phyloP scores from a whole-genome alignment of 768 basidiomycete genomes.

The Mycena epipterygia region DNA sequence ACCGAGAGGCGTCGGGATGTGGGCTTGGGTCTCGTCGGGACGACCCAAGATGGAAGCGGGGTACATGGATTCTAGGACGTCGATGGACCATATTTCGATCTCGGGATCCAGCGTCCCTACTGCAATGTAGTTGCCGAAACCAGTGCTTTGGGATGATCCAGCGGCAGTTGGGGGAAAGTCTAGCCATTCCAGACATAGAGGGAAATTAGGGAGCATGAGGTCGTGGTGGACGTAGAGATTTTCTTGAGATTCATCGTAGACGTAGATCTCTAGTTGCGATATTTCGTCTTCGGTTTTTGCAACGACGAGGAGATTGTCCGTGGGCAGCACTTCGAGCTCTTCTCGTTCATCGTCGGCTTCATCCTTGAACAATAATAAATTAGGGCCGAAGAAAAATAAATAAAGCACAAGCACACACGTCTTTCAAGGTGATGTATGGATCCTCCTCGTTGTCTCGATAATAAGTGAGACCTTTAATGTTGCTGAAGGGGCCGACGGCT shows the following conservation, averaged over 20 bases:
- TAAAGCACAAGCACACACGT: constrained; percentile 62
- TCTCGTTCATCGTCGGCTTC: constrained; percentile 87
- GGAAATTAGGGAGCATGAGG: constrained; percentile 96
- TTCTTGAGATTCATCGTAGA: constrained; percentile 93
- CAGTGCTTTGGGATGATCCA: constrained; percentile 51
- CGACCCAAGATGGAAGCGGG: constrained; percentile 93
- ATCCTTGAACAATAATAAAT: constrained; percentile 59
- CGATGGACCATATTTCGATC: constrained; percentile 98
- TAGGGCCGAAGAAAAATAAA: constrained; percentile 7
- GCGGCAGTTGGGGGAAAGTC: constrained; percentile 87
- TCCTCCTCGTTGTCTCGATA: constrained; percentile 94
- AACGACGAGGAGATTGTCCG: constrained; percentile 92
- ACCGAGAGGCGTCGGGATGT: constrained; percentile 83
- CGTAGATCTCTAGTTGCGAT: constrained; percentile 94
- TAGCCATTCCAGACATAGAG: constrained; percentile 99
- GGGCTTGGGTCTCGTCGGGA: constrained; percentile 85
- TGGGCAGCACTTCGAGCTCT: constrained; percentile 89
- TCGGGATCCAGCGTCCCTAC: constrained; percentile 98
- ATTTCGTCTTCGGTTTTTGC: constrained; percentile 98
- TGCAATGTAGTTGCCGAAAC: constrained; percentile 91
- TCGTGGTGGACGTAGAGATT: constrained; percentile 98
- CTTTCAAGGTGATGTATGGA: constrained; percentile 96
- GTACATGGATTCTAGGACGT: constrained; percentile 94
- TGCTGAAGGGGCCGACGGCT: constrained; percentile 90
- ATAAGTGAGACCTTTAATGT: constrained; percentile 94